Evolutionary conservation across 1,284 basidiomycete species (phyloP), one percentile per base, ranked within the genome.

Genomic region (Cryptococcus sp.): DNA sequence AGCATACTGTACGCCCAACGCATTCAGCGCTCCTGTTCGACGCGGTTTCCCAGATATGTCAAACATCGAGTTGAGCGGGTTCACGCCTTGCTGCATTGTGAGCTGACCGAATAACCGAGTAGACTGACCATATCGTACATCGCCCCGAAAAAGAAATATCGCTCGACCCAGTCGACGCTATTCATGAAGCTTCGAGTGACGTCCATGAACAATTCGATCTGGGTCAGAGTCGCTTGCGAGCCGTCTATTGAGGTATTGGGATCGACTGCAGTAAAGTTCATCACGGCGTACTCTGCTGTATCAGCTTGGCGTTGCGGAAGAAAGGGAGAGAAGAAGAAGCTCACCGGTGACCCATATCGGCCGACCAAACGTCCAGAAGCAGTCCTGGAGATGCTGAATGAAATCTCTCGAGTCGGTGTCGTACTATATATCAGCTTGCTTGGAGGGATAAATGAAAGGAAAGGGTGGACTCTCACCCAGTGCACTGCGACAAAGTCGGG

Each of bases 321-420:
- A 31, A 50, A 14, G 11, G 19, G n/a, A n/a, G 16, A 41, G 44
- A n/a, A 5, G 6, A 71, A 80, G 81, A 54, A 82, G 84, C 61
- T 79, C 81, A 66, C 88, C 87, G 4, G 85, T 87, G 46, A 85
- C 69, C 77, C 76, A 78, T 47, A 89, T 75, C 14, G 74, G 74
- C 47, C 68, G 62, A 22, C 71, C 56, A 65, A 81, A 86, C 0
- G 74, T 73, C 25, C 68, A 60, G 63, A 86, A 71, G 67, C 80
- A 81, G 5, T 75, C 59, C 12, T 65, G 63, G 32, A 83, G 65
- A 62, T 81, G 82, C 3, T 54, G 44, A 40, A 81, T 77, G 60
- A 88, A 77, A 12, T 73, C 74, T 0, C 75, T 49, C 0, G 78
- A 60, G 11, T 75, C 58, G 16, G 75, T 78, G 45, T 78, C 82